Evolutionary conservation across 768 basidiomycete genomes (phyloP), one percentile per base, ranked within the genome.

Genomic region (Hortiboletus campestris): DNA sequence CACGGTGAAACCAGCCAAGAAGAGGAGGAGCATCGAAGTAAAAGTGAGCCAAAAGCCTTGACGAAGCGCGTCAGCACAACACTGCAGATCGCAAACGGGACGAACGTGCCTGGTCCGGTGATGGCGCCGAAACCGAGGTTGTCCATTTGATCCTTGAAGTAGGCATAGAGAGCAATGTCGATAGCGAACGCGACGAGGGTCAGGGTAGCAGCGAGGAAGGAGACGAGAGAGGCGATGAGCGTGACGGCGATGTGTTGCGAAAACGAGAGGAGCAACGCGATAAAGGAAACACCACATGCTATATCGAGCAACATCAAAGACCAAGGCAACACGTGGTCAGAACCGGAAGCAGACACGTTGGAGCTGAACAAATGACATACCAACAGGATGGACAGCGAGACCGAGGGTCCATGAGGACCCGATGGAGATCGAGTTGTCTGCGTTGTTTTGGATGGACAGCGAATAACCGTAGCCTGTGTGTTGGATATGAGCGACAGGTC

Each of bases 21-120:
- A 69, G 32, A 85, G 78, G 5, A 90, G 78, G 59, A 90, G 72
- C 65, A 91, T 72, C 13, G 84, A 69, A 19, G 78, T 82, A 62
- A 91, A 83, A 2, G 86, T 89, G 68, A 91, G 67, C 89, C 89
- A 91, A 69, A 90, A 89, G 9, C 80, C 88, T 86, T 57, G 45
- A n/a, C n/a, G 19, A 32, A 28, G 41, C 29, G 19, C 29, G 22
- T 64, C 46, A 53, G 42, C 19, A 45, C 35, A 39, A 39, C 29
- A 14, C 13, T 16, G 9, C 16, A 12, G 0, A 38, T 20, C 50
- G 20, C 41, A 39, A 35, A 53, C 11, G 17, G 12, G 22, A 20
- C 10, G 2, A 39, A 72, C 78, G 57, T 61, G 90, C 89, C 90
- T 57, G 84, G 83, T 6, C 78, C 86, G 19, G 86, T 77, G 53